Conservation (phyloP, 2,329 filamentous ascomycete genomes). For the Phialemonium atrogriseum region DNA sequence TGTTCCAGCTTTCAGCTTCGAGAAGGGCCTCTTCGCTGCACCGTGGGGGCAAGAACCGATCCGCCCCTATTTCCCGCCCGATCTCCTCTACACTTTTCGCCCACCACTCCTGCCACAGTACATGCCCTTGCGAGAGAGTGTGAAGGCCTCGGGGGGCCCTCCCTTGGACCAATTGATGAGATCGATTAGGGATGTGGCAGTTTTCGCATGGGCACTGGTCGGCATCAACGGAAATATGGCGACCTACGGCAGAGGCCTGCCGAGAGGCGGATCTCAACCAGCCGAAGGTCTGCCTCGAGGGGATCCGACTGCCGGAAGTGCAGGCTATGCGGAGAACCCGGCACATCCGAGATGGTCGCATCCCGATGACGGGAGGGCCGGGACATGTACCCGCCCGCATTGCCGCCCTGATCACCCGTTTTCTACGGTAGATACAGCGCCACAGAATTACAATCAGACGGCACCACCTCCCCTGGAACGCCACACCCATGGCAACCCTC, state of each 20-base stretch:
- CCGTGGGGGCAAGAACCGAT: conserved; percentile 70
- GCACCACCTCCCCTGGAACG: no score
- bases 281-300: conserved; percentile 52
- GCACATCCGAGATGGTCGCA: no score
- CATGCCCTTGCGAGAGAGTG: conserved; percentile 34
- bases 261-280: conserved; percentile 56
- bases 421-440: no score
- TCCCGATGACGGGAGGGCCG: no score
- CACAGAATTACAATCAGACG: no score
- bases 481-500: no score
- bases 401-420: no score
- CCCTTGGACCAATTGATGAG: conserved; percentile 60
- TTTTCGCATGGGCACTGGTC: conserved; percentile 78
- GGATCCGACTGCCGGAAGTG: conserved; percentile 33
- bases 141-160: conserved; percentile 42
- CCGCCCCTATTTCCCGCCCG: conserved; percentile 32
- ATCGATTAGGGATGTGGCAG: conserved; percentile 73
- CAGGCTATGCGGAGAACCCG: conserved; percentile 28
- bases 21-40: conserved; percentile 66
- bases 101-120: conserved; percentile 33
- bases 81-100: conserved; percentile 34
- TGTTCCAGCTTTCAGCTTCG: conserved; percentile 33
- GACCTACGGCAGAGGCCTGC: conserved; percentile 52
- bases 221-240: conserved; percentile 73
- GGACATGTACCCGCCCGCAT: no score